These are phyloP conservation scores for Verticillium nubilum DNA, from an alignment of 2,329 filamentous ascomycete species.

Conservation along the genomic window DNA sequence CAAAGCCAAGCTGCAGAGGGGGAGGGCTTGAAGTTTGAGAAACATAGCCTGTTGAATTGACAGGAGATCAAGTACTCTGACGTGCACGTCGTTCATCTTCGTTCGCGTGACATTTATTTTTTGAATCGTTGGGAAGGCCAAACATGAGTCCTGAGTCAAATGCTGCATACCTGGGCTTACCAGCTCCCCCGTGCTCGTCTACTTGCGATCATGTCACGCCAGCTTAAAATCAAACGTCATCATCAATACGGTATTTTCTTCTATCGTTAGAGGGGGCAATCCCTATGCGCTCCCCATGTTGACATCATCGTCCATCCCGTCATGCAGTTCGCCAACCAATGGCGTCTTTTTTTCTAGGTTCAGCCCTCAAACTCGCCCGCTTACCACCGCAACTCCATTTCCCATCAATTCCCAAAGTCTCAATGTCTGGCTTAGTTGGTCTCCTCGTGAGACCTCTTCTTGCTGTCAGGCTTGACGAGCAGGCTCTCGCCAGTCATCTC, in stretches of 20 bases:
- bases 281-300: not conserved
- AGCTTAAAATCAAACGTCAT: not conserved
- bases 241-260: not conserved
- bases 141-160: no score
- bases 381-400: not conserved
- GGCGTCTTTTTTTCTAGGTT: not conserved
- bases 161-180: no score
- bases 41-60: no score
- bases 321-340: not conserved
- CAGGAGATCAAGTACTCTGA: no score
- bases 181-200: no score
- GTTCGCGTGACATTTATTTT: no score
- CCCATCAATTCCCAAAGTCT: not conserved
- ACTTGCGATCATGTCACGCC: not conserved
- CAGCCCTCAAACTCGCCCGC: not conserved
- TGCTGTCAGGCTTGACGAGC: constrained; percentile 57
- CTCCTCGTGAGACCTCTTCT: not conserved
- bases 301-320: not conserved
- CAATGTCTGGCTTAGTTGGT: not conserved
- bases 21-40: not conserved
- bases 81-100: no score
- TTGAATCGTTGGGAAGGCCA: no score
- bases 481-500: constrained; percentile 89
- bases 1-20: not conserved
- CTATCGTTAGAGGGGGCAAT: not conserved